Conservation (phyloP, 2,329 filamentous ascomycete species). For the Pseudogymnoascus sp. region DNA sequence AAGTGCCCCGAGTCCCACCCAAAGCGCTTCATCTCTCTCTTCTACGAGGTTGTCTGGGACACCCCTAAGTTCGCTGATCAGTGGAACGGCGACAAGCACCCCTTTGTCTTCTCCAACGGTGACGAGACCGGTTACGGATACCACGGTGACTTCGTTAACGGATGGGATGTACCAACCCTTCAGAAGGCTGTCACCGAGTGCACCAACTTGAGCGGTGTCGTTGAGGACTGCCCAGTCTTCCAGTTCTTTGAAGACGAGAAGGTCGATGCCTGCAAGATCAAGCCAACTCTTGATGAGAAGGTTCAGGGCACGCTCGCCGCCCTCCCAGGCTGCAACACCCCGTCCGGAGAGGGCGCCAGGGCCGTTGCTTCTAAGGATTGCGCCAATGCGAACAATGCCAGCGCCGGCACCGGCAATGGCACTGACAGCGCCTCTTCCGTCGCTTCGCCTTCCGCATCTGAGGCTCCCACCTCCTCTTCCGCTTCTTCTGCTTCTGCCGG, state of each 20-base stretch:
- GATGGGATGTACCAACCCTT: conserved; percentile 47
- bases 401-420: background rate
- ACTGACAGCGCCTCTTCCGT: background rate
- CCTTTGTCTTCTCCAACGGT: conserved; percentile 46
- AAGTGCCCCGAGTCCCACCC: conserved; percentile 44
- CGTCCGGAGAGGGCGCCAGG: conserved; percentile 37
- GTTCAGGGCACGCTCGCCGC: conserved; percentile 38
- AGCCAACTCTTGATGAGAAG: conserved; percentile 37
- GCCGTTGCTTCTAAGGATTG: conserved; percentile 36
- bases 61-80: conserved; percentile 42
- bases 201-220: conserved; percentile 35
- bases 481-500: background rate
- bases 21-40: conserved; percentile 49
- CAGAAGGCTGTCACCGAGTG: conserved; percentile 45
- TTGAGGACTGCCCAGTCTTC: conserved; percentile 38
- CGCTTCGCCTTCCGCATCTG: background rate
- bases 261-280: conserved; percentile 45
- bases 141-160: conserved; percentile 54
- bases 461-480: background rate
- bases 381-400: conserved; percentile 18
- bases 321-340: conserved; percentile 49
- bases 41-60: conserved; percentile 53
- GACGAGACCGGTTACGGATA: conserved; percentile 47
- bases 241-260: conserved; percentile 46
- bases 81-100: conserved; percentile 38